Percentiles rank a stretch among this genome's conserved stretches.
These are phyloP conservation scores for Backusella circina DNA, from an alignment of 192 early-diverging fungal species.

Conservation along the genomic window DNA sequence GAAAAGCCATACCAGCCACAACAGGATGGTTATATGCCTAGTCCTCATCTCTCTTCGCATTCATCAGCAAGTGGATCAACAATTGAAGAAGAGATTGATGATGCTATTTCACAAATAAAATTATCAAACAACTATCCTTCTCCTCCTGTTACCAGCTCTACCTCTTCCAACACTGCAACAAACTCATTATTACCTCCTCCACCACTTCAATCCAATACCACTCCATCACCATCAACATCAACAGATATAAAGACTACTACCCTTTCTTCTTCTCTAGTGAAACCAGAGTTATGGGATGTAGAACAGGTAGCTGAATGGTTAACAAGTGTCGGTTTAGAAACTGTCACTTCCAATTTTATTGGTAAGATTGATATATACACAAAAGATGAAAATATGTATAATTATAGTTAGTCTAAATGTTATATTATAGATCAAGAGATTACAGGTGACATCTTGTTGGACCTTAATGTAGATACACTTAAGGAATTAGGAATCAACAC, in stretches of 20 bases:
- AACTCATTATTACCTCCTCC: background rate
- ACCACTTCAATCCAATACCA: background rate
- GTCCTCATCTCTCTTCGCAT: background rate
- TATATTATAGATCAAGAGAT: conserved; percentile 56
- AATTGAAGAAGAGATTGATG: conserved; percentile 10
- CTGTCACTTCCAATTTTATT: conserved; percentile 9
- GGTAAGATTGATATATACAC: background rate
- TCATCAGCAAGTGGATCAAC: conserved; percentile 10
- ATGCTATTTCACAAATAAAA: conserved; percentile 10
- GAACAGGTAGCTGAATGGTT: conserved; percentile 29
- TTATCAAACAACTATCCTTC: background rate
- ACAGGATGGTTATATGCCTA: conserved; percentile 2
- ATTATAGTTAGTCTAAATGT: background rate
- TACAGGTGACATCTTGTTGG: conserved; percentile 58
- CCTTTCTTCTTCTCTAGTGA: no score
- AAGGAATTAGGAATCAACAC: conserved; percentile 62
- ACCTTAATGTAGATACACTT: conserved; percentile 54
- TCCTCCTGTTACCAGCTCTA: background rate
- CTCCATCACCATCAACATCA: background rate
- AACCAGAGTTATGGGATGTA: conserved; percentile 26
- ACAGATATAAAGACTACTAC: background rate
- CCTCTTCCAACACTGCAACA: background rate
- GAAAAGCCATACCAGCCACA: background rate
- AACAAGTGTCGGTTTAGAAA: background rate
- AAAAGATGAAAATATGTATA: background rate